phyloP scores from a whole-genome alignment of 257 asterid species.

The Solanum lycopersicoides region DNA sequence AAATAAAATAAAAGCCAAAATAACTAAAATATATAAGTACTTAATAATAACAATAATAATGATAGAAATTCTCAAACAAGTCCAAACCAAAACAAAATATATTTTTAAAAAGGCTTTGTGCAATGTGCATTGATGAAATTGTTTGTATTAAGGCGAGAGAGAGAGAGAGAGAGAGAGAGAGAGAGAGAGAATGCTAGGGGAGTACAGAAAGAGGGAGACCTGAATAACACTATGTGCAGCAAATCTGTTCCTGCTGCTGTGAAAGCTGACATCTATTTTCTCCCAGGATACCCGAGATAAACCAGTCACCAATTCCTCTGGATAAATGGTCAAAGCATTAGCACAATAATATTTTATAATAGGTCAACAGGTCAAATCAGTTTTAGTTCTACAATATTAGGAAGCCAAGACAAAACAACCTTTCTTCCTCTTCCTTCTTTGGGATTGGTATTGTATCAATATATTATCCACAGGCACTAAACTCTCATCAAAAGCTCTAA shows the following conservation, averaged over 20 bases:
- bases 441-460: not conserved
- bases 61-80: not conserved
- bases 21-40: not conserved
- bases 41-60: not conserved
- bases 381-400: not conserved
- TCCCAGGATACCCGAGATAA: constrained; percentile 92
- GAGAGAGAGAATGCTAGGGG: not conserved
- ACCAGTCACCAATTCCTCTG: constrained; percentile 80
- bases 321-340: constrained; percentile 1
- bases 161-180: not conserved
- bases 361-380: not conserved
- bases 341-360: not conserved
- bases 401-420: not conserved
- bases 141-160: not conserved
- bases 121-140: not conserved
- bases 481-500: not conserved
- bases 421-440: not conserved
- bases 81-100: not conserved
- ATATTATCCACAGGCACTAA: not conserved
- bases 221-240: constrained; percentile 96
- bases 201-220: constrained; percentile 31
- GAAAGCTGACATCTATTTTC: constrained; percentile 96
- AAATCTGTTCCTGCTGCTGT: constrained; percentile 56
- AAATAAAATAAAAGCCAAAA: not conserved
- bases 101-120: not conserved